Evolutionary conservation across 2,329 filamentous ascomycete species (phyloP), one percentile per base, ranked within the genome.

Genomic region (Fusarium lateritium): DNA sequence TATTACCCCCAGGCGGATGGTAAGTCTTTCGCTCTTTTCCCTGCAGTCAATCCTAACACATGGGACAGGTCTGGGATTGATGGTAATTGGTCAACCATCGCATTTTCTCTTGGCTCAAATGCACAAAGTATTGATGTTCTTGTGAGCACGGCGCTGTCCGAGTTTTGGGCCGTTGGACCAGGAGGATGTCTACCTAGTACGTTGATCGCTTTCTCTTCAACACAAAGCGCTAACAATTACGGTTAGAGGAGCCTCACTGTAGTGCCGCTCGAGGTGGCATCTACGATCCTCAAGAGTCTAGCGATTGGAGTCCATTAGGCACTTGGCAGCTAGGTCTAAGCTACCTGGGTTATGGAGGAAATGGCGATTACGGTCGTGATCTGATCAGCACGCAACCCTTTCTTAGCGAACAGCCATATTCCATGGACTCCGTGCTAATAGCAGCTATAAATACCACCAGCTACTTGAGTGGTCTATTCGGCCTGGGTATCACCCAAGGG

Each of bases 51-150:
- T 17, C 36, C 62, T 75, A 63, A 76, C 21, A 14, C 14, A 39
- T 26, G 14, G 34, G 40, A 38, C 56, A 89, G 87, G 88, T 84
- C 87, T 65, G 89, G 89, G 47, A 83, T 86, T 68, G 91, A 93
- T 75, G 91, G 91, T 11, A 85, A 85, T 66, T 94, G 92, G 92
- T 93, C 91, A 17, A 88, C 90, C 8, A 88, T 93, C 68, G 83
- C 82, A 14, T 82, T 94, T 46, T 62, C 71, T 7, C 62, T 86
- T 81, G 71, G 83, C 86, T 78, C 80, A 21, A 70, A 77, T 11
- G 73, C 72, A 8, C 75, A 80, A 54, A 31, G 69, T 11, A 73
- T 83, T 62, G 77, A 81, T 68, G 77, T 83, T 33, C 74, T 83
- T 14, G 83, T 90, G 52, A 93, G 90, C 73, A 94, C 91, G 7